Evolutionary conservation across 1,284 basidiomycete genomes (phyloP).

Genomic region (Tilletiaria anomala): DNA sequence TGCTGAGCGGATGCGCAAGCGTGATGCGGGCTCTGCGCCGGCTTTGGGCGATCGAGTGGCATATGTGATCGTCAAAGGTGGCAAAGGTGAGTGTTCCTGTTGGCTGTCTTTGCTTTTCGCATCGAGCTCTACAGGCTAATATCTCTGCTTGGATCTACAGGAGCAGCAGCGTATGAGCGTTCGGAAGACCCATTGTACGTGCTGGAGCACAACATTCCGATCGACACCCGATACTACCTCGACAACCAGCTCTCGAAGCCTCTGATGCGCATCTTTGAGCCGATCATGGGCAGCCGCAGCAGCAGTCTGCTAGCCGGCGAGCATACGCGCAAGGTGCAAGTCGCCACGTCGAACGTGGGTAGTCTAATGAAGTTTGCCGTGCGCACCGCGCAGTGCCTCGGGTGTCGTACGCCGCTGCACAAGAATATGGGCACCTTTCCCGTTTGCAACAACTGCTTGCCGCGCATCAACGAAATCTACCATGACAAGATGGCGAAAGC

Average conservation of each 20-base stretch:
- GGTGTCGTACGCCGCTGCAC: constrained; percentile 33
- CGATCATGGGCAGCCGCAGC: constrained; percentile 32
- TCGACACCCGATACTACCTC: constrained; percentile 39
- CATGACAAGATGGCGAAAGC: constrained; percentile 28
- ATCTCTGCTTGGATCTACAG: not conserved
- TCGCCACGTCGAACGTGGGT: constrained; percentile 34
- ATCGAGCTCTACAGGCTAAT: not conserved
- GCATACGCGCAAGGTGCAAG: constrained; percentile 35
- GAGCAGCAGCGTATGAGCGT: constrained; percentile 32
- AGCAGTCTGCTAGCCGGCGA: constrained; percentile 29
- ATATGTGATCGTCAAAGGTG: constrained; percentile 38
- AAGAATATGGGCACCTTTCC: constrained; percentile 1
- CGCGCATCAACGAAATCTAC: constrained; percentile 30
- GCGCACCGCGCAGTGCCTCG: constrained; percentile 33
- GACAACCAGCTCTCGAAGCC: constrained; percentile 39
- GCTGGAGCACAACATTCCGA: constrained; percentile 38
- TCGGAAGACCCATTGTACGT: constrained; percentile 39
- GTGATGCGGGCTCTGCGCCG: constrained; percentile 36
- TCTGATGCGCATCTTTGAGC: constrained; percentile 39
- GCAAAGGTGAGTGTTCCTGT: constrained; percentile 26
- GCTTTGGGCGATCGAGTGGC: constrained; percentile 37
- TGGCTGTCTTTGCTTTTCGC: too few relatives aligned
- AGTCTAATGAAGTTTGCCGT: constrained; percentile 40
- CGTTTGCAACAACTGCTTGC: constrained; percentile 34
- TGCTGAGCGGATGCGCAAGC: constrained; percentile 37